Conservation (phyloP, 1,139 yeast species). For the Kazachstania sp. region DNA sequence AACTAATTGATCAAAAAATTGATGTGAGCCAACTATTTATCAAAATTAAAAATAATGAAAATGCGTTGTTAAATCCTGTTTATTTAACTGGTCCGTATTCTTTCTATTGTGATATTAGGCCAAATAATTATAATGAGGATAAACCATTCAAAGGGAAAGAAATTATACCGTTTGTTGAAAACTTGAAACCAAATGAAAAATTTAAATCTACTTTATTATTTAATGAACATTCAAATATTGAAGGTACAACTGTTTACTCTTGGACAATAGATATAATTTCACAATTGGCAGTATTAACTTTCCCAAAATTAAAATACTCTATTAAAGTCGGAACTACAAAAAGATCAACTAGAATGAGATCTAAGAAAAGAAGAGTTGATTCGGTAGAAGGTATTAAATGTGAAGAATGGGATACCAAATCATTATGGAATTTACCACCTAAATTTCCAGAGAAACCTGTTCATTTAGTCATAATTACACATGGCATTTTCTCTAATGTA, state of each 20-base stretch:
- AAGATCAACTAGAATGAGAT: constrained; percentile 10
- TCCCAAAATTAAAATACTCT: constrained; percentile 30
- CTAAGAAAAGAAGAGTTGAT: constrained; percentile 5
- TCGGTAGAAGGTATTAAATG: constrained; percentile 29
- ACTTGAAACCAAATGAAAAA: constrained; percentile 48
- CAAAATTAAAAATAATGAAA: constrained; percentile 45
- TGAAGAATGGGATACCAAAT: constrained; percentile 39
- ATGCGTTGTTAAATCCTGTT: constrained; percentile 43
- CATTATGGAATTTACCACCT: constrained; percentile 46
- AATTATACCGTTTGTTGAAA: constrained; percentile 30
- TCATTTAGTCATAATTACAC: constrained; percentile 54
- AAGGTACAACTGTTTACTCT: constrained; percentile 29
- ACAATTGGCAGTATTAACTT: constrained; percentile 41
- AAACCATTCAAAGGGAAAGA: constrained; percentile 32
- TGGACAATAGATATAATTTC: constrained; percentile 54
- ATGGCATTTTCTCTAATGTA: constrained; percentile 59
- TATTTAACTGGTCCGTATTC: constrained; percentile 56
- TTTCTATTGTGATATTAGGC: constrained; percentile 51
- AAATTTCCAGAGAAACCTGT: constrained; percentile 38
- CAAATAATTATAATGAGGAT: constrained; percentile 38
- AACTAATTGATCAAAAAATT: constrained; percentile 11
- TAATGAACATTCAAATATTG: constrained; percentile 37
- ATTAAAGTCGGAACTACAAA: constrained; percentile 27
- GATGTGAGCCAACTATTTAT: constrained; percentile 24
- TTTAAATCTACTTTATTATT: constrained; percentile 42